Evolutionary conservation across 768 basidiomycete species (phyloP).

Genomic region (Dioszegia crocea): DNA sequence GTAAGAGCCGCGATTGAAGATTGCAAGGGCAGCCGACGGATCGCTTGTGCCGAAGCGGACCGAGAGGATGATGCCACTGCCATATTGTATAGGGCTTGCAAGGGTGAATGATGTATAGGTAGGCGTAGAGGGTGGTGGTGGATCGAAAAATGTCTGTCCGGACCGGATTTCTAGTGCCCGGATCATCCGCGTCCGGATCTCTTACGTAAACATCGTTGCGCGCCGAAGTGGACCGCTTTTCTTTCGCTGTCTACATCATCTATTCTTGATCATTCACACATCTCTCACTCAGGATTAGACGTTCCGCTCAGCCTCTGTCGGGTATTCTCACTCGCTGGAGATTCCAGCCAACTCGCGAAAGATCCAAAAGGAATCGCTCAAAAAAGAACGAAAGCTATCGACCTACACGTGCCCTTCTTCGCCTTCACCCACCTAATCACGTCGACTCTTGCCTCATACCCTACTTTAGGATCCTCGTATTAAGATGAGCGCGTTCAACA

Average conservation of each 20-base stretch:
- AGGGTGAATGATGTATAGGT: background rate
- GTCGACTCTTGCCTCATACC: too few species aligned
- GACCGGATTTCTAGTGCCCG: too few species aligned
- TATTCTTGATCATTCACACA: background rate
- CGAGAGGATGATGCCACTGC: background rate
- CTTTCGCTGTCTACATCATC: background rate
- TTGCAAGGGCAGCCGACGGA: constrained; percentile 15
- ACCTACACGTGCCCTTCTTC: too few species aligned
- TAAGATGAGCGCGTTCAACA: constrained; percentile 1
- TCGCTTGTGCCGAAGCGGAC: background rate
- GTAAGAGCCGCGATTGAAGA: constrained; percentile 14
- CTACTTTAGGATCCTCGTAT: too few species aligned
- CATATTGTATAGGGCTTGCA: background rate
- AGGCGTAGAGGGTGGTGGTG: background rate
- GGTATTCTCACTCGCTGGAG: too few species aligned
- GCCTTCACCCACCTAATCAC: too few species aligned
- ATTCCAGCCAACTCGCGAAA: too few species aligned
- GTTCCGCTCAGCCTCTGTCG: too few species aligned
- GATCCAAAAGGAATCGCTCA: too few species aligned
- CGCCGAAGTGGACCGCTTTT: background rate
- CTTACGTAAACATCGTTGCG: background rate
- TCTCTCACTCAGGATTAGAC: background rate
- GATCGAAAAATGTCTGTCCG: background rate
- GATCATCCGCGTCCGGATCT: too few species aligned
- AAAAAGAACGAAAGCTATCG: too few species aligned